Conservation (phyloP, 2,329 filamentous ascomycete species). For the Trichoderma sp. region DNA sequence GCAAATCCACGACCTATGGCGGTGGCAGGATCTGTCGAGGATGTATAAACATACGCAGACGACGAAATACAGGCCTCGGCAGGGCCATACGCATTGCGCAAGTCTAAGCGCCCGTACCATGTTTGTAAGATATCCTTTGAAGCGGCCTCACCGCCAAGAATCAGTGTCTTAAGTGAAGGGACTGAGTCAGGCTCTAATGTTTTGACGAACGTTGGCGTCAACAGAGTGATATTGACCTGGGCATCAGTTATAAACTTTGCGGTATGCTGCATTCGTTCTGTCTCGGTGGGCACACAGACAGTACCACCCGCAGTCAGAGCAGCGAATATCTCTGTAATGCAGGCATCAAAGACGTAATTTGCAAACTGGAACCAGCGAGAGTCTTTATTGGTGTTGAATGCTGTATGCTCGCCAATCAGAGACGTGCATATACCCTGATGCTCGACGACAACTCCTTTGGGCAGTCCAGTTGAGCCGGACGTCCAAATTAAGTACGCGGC, state of each 20-base stretch:
- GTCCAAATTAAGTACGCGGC: constrained; percentile 19
- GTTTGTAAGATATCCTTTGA: constrained; percentile 39
- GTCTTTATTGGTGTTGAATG: constrained; percentile 1
- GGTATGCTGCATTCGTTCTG: neutral
- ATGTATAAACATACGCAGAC: neutral
- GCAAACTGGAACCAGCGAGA: constrained; percentile 28
- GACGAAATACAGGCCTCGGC: constrained; percentile 29
- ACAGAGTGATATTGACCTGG: constrained; percentile 24
- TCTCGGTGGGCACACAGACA: constrained; percentile 21
- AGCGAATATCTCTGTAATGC: constrained; percentile 25
- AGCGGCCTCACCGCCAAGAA: constrained; percentile 30
- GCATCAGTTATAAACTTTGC: constrained; percentile 14
- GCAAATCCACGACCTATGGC: constrained; percentile 25
- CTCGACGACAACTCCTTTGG: constrained; percentile 16
- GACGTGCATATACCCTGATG: constrained; percentile 16
- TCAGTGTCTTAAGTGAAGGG: constrained; percentile 27
- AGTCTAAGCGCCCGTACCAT: constrained; percentile 29
- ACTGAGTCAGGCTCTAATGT: constrained; percentile 4
- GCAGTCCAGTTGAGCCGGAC: constrained; percentile 14
- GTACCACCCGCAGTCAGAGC: neutral
- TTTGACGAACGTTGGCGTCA: constrained; percentile 29
- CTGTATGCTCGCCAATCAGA: neutral
- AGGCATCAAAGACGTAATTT: constrained; percentile 25
- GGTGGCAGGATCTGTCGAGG: neutral
- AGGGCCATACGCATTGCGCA: constrained; percentile 33